Evolutionary conservation across 768 basidiomycete genomes (phyloP).

Genomic region (Naganishia kalamii): DNA sequence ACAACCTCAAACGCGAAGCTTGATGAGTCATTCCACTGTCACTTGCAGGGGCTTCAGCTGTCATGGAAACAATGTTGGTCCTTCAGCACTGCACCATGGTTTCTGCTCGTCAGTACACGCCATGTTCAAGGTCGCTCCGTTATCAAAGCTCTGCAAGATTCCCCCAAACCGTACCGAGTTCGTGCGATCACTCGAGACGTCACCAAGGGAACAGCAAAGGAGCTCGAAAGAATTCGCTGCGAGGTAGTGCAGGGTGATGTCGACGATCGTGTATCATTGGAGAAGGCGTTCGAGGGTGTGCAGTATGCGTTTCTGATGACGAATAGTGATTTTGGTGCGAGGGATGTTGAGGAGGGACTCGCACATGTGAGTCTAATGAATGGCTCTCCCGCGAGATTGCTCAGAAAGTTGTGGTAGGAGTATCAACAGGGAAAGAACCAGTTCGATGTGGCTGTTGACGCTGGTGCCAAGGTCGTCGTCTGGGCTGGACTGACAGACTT

Average conservation of each 20-base stretch:
- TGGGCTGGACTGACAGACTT: slow-evolving; percentile 19
- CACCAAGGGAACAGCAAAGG: slow-evolving; percentile 25
- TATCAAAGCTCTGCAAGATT: slow-evolving; percentile 23
- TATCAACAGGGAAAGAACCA: slow-evolving; percentile 23
- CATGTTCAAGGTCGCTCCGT: slow-evolving; percentile 40
- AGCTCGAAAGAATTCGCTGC: slow-evolving; percentile 26
- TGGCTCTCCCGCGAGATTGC: background rate
- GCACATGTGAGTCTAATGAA: background rate
- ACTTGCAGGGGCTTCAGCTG: too few species aligned
- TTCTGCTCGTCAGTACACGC: too few species aligned
- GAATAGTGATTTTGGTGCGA: background rate
- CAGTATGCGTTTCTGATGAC: slow-evolving; percentile 10
- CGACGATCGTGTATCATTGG: slow-evolving; percentile 1
- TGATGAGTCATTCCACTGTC: too few species aligned
- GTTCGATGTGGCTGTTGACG: slow-evolving; percentile 25
- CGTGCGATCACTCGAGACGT: slow-evolving; percentile 35
- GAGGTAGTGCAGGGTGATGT: slow-evolving; percentile 29
- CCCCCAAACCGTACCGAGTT: slow-evolving; percentile 18
- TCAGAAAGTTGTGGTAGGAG: background rate
- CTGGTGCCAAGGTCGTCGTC: slow-evolving; percentile 25
- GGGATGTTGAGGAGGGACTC: background rate
- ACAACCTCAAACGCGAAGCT: too few species aligned
- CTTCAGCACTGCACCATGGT: too few species aligned
- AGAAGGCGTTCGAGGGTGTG: slow-evolving; percentile 17
- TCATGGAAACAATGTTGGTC: too few species aligned